Percentiles rank a stretch among this genome's conserved stretches.
phyloP scores from a whole-genome alignment of 2,329 filamentous ascomycete genomes.

The Nemania diffusa region DNA sequence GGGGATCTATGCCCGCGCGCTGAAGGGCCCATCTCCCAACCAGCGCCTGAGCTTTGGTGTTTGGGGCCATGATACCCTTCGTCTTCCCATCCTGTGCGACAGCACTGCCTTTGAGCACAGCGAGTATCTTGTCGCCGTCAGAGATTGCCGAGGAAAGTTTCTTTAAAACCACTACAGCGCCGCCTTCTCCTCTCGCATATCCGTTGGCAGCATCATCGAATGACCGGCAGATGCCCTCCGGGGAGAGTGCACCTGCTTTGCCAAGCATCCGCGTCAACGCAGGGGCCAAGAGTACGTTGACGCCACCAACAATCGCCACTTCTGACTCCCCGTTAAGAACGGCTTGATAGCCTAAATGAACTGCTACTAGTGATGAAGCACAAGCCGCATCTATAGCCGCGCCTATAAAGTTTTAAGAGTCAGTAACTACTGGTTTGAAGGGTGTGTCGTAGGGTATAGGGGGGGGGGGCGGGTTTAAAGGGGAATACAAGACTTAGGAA shows the following conservation, averaged over 20 bases:
- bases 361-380: constrained; percentile 14
- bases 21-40: constrained; percentile 7
- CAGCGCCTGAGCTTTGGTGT: constrained; percentile 2
- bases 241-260: constrained; percentile 15
- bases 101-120: constrained; percentile 12
- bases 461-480: too few relatives aligned
- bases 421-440: neutral
- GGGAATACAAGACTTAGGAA: constrained; percentile 47
- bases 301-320: constrained; percentile 14
- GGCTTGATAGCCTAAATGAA: constrained; percentile 10
- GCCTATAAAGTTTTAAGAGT: neutral
- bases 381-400: constrained; percentile 20
- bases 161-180: constrained; percentile 8
- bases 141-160: neutral
- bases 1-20: neutral
- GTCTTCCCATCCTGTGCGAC: constrained; percentile 18
- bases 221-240: constrained; percentile 14
- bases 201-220: constrained; percentile 19
- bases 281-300: constrained; percentile 18
- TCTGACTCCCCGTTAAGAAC: constrained; percentile 11
- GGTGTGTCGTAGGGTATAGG: neutral
- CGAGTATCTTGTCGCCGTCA: constrained; percentile 11
- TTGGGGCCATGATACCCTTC: constrained; percentile 22
- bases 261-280: constrained; percentile 15
- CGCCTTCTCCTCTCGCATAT: constrained; percentile 18